phyloP scores from a whole-genome alignment of 208 protist species.

The Vickermania ingenoplastis region DNA sequence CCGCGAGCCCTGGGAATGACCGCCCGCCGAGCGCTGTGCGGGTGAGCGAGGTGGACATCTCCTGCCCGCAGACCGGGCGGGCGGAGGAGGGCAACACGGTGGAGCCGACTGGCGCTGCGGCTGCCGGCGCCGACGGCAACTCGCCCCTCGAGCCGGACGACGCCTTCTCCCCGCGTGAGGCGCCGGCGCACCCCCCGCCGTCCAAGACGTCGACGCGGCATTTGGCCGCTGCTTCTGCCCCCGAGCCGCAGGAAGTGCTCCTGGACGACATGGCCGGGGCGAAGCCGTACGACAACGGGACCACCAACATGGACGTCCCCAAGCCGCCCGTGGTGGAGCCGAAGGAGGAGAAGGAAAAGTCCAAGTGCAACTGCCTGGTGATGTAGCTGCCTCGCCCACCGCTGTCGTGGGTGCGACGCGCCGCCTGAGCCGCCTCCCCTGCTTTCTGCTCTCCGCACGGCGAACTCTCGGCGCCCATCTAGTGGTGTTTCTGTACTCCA shows the following conservation, averaged over 20 bases:
- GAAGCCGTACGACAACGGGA: neutral
- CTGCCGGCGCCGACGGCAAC: neutral
- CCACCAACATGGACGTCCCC: neutral
- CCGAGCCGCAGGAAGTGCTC: neutral
- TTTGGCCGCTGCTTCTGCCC: neutral
- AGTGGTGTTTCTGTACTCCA: too few relatives aligned
- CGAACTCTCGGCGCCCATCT: too few relatives aligned
- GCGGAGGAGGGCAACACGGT: neutral
- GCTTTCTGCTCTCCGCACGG: too few relatives aligned
- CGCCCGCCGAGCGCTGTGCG: neutral
- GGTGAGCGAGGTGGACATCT: constrained; percentile 1
- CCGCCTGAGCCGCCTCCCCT: too few relatives aligned
- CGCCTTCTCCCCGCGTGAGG: neutral
- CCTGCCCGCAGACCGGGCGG: neutral
- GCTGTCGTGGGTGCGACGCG: too few relatives aligned
- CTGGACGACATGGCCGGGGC: neutral
- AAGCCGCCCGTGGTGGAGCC: neutral
- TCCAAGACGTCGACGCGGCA: neutral
- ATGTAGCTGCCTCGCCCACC: neutral
- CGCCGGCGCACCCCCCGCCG: neutral
- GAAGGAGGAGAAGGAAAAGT: neutral
- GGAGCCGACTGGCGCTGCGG: constrained; percentile 4
- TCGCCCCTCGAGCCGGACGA: neutral
- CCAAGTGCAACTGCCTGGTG: neutral
- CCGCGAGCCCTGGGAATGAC: too few relatives aligned